Conservation (phyloP, 2,329 filamentous ascomycete genomes). For the Juglanconis oblonga region DNA sequence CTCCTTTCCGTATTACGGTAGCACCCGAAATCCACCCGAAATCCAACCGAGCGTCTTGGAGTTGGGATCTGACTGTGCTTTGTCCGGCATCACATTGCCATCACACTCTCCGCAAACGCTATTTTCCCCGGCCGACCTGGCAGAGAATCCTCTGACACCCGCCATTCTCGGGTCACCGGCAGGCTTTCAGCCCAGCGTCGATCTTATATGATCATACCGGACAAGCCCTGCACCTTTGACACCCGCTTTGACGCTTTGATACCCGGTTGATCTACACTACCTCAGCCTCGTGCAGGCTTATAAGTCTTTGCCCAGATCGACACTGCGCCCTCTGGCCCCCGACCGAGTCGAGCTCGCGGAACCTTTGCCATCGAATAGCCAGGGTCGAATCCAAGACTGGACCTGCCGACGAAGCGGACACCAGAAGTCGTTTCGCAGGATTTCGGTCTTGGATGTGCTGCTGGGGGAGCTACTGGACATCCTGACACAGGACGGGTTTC, state of each 20-base stretch:
- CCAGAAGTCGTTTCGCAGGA: neutral
- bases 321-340: neutral
- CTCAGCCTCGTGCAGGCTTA: neutral
- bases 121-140: too few relatives aligned
- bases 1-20: too few relatives aligned
- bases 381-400: neutral
- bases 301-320: neutral
- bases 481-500: slow-evolving; percentile 4
- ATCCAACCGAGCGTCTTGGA: too few relatives aligned
- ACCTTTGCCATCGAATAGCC: neutral
- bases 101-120: too few relatives aligned
- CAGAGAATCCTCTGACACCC: too few relatives aligned
- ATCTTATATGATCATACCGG: neutral
- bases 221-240: too few relatives aligned
- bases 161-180: neutral
- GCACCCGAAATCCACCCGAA: too few relatives aligned
- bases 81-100: too few relatives aligned
- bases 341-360: too few relatives aligned
- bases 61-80: too few relatives aligned
- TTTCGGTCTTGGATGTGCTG: neutral
- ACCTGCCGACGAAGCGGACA: neutral
- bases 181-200: neutral
- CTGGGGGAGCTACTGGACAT: neutral
- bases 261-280: neutral
- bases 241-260: neutral